These are phyloP conservation scores for Cyclocybe cylindracea DNA, from an alignment of 768 basidiomycete species.

Conservation along the genomic window DNA sequence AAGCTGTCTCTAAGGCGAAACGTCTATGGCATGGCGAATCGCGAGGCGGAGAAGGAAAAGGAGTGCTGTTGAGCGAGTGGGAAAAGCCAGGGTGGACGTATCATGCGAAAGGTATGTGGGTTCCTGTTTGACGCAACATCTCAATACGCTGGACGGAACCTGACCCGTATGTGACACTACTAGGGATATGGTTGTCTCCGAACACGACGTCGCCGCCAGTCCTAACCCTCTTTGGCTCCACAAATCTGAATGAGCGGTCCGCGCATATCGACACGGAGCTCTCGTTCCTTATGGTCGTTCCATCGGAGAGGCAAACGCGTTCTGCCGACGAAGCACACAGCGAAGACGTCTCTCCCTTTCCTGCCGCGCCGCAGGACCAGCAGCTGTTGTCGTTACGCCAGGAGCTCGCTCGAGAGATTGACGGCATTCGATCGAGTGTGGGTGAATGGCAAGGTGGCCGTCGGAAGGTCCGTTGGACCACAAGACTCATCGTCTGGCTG, in stretches of 20 bases:
- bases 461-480: constrained; percentile 62
- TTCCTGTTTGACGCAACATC: background rate
- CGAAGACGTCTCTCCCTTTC: constrained; percentile 6
- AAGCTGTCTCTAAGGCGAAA: constrained; percentile 51
- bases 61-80: constrained; percentile 87
- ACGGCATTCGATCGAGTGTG: constrained; percentile 48
- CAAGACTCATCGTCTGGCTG: constrained; percentile 60
- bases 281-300: constrained; percentile 81
- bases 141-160: background rate
- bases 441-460: constrained; percentile 59
- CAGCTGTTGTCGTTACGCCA: constrained; percentile 37
- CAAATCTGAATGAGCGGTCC: constrained; percentile 91
- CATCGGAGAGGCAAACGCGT: constrained; percentile 37
- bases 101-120: constrained; percentile 85
- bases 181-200: constrained; percentile 87
- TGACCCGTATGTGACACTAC: background rate
- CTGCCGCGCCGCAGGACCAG: constrained; percentile 5
- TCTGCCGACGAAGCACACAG: constrained; percentile 1
- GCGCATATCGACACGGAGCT: constrained; percentile 90
- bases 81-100: constrained; percentile 91
- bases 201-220: constrained; percentile 49
- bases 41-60: constrained; percentile 29
- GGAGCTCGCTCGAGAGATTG: constrained; percentile 55
- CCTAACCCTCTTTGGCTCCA: constrained; percentile 89
- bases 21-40: constrained; percentile 34